Conservation (phyloP, 2,329 filamentous ascomycete species). For the Phialophora macrospora region DNA sequence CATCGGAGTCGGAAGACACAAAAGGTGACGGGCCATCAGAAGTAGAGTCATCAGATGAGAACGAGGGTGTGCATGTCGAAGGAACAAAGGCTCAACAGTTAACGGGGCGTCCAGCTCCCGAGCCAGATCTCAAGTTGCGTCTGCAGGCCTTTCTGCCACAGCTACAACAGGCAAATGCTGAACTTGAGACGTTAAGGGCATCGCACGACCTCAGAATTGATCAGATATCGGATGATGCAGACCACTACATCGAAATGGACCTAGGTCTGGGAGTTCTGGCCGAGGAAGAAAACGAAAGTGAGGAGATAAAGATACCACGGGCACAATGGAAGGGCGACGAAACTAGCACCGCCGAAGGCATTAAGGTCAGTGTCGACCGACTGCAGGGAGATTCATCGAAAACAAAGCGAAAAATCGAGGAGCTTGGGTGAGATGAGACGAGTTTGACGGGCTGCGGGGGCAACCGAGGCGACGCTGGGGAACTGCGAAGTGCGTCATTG, state of each 20-base stretch:
- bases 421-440: conserved; percentile 15
- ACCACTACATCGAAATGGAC: conserved; percentile 53
- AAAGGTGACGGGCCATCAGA: conserved; percentile 10
- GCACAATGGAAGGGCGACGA: conserved; percentile 6
- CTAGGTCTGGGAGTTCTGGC: conserved; percentile 53
- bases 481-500: conserved; percentile 28
- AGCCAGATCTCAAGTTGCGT: conserved; percentile 43
- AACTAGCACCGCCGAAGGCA: background rate
- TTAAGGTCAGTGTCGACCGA: background rate
- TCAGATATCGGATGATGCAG: conserved; percentile 43
- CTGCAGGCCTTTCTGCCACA: conserved; percentile 50
- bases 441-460: conserved; percentile 2
- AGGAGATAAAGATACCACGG: conserved; percentile 13
- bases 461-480: background rate
- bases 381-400: background rate
- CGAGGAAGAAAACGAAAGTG: conserved; percentile 42
- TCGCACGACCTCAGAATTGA: conserved; percentile 45
- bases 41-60: conserved; percentile 7
- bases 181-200: conserved; percentile 46
- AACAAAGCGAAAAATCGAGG: conserved; percentile 34
- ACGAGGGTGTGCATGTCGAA: conserved; percentile 2
- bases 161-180: conserved; percentile 51
- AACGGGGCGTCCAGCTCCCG: background rate
- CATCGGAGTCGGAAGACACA: conserved; percentile 15
- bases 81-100: conserved; percentile 22